A percentile compares a stretch with the other conserved stretches of the same genome.
Evolutionary conservation across 345 rosid species (phyloP).

Genomic region (Brassica rapa): DNA sequence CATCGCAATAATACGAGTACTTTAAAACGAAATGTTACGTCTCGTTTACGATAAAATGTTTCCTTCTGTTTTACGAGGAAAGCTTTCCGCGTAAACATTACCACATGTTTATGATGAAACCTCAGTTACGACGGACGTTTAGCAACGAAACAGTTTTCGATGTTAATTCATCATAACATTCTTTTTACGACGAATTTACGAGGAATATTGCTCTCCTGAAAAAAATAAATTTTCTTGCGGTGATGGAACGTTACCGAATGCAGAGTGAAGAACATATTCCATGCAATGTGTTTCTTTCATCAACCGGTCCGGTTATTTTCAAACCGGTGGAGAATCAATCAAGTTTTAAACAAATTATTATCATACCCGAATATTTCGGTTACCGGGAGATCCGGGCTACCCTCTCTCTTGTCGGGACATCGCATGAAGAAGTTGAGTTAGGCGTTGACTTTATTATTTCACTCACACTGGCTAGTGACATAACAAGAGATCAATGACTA

Average conservation of each 20-base stretch:
- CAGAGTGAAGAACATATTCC: neutral
- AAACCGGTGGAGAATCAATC: neutral
- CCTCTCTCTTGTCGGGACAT: neutral
- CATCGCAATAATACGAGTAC: no score
- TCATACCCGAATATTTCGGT: neutral
- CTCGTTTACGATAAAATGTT: no score
- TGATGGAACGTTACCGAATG: neutral
- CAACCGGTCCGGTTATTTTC: neutral
- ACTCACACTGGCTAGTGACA: neutral
- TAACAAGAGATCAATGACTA: neutral
- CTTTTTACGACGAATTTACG: no score
- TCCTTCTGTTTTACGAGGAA: no score
- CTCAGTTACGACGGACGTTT: no score
- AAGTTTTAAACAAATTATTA: neutral
- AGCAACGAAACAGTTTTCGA: no score
- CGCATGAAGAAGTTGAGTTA: neutral
- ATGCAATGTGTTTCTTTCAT: neutral
- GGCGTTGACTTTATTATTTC: neutral
- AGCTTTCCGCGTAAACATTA: no score
- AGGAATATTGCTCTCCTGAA: no score
- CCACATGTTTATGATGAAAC: no score
- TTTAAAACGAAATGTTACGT: no score
- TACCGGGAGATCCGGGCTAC: neutral
- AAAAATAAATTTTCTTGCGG: no score
- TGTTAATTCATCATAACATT: no score